A percentile compares a stretch with the other conserved stretches of the same genome.
Conservation (phyloP, 148 eudicot genomes). For the Silene conica region DNA sequence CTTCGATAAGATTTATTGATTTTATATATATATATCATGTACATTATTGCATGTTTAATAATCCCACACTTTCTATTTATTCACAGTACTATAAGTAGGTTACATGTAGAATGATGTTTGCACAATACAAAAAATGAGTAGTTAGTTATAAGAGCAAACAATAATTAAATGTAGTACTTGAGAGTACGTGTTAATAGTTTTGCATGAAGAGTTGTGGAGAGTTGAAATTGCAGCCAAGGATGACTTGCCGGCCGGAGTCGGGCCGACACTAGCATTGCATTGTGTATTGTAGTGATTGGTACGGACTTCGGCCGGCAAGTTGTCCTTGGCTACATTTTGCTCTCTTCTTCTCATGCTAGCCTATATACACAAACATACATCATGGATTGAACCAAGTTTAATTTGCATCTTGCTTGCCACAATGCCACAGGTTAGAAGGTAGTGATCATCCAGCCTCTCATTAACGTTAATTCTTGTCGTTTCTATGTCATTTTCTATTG, state of each 20-base stretch:
- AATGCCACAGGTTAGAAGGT: background rate
- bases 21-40: too few relatives aligned
- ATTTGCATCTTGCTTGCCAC: background rate
- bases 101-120: background rate
- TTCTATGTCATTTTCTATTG: too few relatives aligned
- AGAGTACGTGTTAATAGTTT: constrained; percentile 18
- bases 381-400: background rate
- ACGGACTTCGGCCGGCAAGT: constrained; percentile 27
- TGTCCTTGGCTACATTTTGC: constrained; percentile 45
- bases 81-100: constrained; percentile 15
- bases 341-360: constrained; percentile 44
- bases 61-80: background rate
- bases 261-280: background rate
- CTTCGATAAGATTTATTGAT: too few relatives aligned
- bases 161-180: background rate
- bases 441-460: background rate
- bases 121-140: background rate
- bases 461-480: background rate
- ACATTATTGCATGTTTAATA: background rate
- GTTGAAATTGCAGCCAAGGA: constrained; percentile 42
- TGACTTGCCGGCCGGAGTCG: constrained; percentile 46
- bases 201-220: constrained; percentile 34
- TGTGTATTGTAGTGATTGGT: background rate
- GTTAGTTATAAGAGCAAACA: too few relatives aligned
- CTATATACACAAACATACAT: constrained; percentile 12